Conservation (phyloP, 139 green algal genomes). For the Chlorella sp. region DNA sequence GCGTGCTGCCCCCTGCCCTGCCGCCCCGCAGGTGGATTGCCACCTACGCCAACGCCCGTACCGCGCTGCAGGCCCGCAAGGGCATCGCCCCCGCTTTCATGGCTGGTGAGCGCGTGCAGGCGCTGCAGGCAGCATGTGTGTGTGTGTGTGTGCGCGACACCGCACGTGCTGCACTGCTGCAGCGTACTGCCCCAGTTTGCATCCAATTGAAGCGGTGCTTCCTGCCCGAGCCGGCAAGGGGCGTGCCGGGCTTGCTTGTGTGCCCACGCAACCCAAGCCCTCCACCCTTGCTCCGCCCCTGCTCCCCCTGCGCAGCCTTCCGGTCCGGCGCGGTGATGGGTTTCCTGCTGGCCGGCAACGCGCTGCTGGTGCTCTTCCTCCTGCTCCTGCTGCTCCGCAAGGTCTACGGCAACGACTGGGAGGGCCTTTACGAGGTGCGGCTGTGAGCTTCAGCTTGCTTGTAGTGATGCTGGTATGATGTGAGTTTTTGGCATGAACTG, state of each 20-base stretch:
- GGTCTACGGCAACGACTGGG: slow-evolving; percentile 92
- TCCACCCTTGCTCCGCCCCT: neutral
- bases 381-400: slow-evolving; percentile 77
- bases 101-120: slow-evolving; percentile 53
- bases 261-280: too few species aligned
- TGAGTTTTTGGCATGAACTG: too few species aligned
- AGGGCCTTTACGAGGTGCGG: slow-evolving; percentile 35
- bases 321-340: slow-evolving; percentile 98
- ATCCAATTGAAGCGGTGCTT: neutral
- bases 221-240: neutral
- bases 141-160: neutral
- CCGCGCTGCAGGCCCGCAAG: slow-evolving; percentile 93
- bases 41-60: slow-evolving; percentile 96
- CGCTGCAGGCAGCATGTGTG: neutral
- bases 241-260: too few species aligned
- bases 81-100: slow-evolving; percentile 96
- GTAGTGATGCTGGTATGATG: too few species aligned
- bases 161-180: neutral
- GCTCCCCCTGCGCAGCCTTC: slow-evolving; percentile 78
- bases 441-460: too few species aligned
- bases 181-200: neutral
- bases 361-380: slow-evolving; percentile 89
- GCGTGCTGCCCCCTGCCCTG: too few species aligned
- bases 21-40: slow-evolving; percentile 72
- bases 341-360: slow-evolving; percentile 92